Conservation (phyloP, 441 rosid species). For the Adansonia madagascariensis region DNA sequence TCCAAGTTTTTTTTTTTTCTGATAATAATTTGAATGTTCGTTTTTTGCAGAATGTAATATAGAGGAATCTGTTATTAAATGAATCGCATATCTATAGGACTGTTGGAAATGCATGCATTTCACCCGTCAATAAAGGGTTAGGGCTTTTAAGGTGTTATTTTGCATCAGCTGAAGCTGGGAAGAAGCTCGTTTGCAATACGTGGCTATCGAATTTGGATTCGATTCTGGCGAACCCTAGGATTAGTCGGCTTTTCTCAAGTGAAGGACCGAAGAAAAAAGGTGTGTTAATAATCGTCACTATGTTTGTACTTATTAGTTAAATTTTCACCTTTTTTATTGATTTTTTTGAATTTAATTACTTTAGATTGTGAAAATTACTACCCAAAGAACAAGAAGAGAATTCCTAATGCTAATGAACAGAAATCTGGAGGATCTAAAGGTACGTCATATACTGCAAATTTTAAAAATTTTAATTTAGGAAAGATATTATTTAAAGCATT, state of each 20-base stretch:
- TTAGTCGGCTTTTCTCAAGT: conserved; percentile 44
- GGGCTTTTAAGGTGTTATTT: conserved; percentile 45
- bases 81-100: conserved; percentile 26
- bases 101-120: conserved; percentile 32
- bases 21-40: not conserved
- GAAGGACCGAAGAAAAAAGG: conserved; percentile 56
- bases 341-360: not conserved
- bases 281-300: conserved; percentile 30
- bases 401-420: conserved; percentile 42
- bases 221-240: conserved; percentile 45
- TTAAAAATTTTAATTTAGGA: not conserved
- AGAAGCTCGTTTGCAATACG: conserved; percentile 32
- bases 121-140: conserved; percentile 38
- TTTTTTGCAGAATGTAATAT: conserved; percentile 29
- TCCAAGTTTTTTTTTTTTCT: not conserved
- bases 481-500: not conserved
- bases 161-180: conserved; percentile 41
- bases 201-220: conserved; percentile 40
- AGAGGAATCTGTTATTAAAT: conserved; percentile 26
- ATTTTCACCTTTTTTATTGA: not conserved
- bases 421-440: conserved; percentile 54
- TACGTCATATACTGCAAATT: conserved; percentile 12
- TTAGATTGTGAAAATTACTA: conserved; percentile 57
- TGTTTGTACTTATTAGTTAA: not conserved
- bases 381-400: conserved; percentile 57